Evolutionary conservation across 768 basidiomycete species (phyloP).

Genomic region (Candolleomyces eurysporus): DNA sequence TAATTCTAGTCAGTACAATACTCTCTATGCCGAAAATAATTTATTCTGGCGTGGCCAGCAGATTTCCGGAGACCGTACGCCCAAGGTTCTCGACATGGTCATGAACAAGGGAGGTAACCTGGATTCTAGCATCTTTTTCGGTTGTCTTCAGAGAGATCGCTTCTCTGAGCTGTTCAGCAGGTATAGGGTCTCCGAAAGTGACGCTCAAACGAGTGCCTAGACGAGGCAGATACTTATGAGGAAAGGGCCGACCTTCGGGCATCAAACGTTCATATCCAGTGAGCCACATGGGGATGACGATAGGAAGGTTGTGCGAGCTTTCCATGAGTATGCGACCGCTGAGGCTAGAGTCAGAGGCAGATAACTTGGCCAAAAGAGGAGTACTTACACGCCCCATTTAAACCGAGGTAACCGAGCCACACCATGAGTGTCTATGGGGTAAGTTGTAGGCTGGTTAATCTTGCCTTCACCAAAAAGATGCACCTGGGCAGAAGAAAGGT

Average conservation of each 20-base stretch:
- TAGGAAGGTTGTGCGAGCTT: slow-evolving; percentile 49
- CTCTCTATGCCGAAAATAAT: background rate
- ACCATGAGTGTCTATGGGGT: slow-evolving; percentile 41
- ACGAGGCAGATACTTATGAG: slow-evolving; percentile 69
- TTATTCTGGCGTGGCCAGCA: slow-evolving; percentile 7
- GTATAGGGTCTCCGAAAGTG: slow-evolving; percentile 77
- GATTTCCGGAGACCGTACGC: slow-evolving; percentile 42
- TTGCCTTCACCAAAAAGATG: slow-evolving; percentile 92
- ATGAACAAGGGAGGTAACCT: slow-evolving; percentile 55
- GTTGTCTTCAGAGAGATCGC: background rate
- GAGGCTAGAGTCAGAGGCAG: slow-evolving; percentile 4
- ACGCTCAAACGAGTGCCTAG: slow-evolving; percentile 63
- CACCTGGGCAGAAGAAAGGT: slow-evolving; percentile 45
- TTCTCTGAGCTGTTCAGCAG: slow-evolving; percentile 26
- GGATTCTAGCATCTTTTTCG: slow-evolving; percentile 19
- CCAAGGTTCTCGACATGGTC: slow-evolving; percentile 53
- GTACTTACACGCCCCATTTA: slow-evolving; percentile 93
- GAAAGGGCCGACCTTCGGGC: slow-evolving; percentile 80
- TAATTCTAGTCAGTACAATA: background rate
- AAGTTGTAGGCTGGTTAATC: slow-evolving; percentile 69
- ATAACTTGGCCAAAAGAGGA: background rate
- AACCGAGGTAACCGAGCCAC: slow-evolving; percentile 63
- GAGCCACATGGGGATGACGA: slow-evolving; percentile 92
- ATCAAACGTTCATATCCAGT: slow-evolving; percentile 85
- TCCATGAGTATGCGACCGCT: slow-evolving; percentile 83